phyloP scores from a whole-genome alignment of 1,284 basidiomycete genomes.

The Ceratobasidium sp. region DNA sequence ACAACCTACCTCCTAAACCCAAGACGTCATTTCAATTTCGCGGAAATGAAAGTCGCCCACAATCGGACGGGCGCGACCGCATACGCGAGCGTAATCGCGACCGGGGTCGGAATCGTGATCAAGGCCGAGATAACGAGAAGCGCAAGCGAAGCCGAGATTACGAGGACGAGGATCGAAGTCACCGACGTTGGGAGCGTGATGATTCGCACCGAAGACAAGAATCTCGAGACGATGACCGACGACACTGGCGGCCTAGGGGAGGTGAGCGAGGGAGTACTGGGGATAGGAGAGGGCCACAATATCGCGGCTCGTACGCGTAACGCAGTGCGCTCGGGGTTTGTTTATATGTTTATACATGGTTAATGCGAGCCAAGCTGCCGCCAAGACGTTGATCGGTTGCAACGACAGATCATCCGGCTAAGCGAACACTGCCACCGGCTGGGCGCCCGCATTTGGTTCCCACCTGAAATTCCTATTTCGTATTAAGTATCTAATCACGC shows the following conservation, averaged over 20 bases:
- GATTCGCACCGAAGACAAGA: constrained; percentile 16
- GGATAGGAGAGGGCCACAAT: constrained; percentile 29
- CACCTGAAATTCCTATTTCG: constrained; percentile 4
- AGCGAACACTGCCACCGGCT: constrained; percentile 41
- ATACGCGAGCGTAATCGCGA: constrained; percentile 20
- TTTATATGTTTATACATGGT: constrained; percentile 30
- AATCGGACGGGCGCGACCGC: background rate
- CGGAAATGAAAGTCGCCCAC: background rate
- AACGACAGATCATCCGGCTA: constrained; percentile 4
- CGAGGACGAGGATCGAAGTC: constrained; percentile 36
- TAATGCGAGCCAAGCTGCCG: background rate
- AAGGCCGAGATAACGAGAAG: constrained; percentile 25
- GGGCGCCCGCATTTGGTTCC: constrained; percentile 11
- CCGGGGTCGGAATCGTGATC: constrained; percentile 23
- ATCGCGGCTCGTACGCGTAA: constrained; percentile 36
- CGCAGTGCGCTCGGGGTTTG: constrained; percentile 1
- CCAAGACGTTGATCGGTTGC: constrained; percentile 15
- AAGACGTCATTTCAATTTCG: constrained; percentile 21
- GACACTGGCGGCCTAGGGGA: background rate
- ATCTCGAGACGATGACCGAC: constrained; percentile 29
- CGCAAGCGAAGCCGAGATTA: constrained; percentile 37
- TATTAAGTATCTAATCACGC: constrained; percentile 19
- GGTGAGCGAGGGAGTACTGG: constrained; percentile 6
- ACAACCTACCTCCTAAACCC: constrained; percentile 28
- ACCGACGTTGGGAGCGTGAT: constrained; percentile 23